These are phyloP conservation scores for Trifolium repens DNA, from an alignment of 306 rosid genomes.

Conservation along the genomic window DNA sequence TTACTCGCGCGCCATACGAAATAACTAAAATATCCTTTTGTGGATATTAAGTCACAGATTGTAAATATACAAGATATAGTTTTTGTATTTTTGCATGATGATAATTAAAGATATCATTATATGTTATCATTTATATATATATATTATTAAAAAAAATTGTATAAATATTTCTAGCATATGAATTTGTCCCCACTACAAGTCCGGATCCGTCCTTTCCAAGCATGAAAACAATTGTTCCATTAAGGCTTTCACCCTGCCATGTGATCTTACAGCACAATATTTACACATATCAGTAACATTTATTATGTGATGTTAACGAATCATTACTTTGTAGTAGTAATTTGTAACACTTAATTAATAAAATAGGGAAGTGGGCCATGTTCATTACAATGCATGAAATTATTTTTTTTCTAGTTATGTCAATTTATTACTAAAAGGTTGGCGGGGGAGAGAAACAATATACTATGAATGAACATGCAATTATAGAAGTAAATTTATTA, in stretches of 20 bases:
- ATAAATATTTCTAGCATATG: too few relatives aligned
- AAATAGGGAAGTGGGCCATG: not conserved
- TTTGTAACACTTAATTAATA: not conserved
- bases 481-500: not conserved
- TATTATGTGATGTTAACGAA: not conserved
- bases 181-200: too few relatives aligned
- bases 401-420: not conserved
- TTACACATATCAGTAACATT: not conserved
- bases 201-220: not conserved
- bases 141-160: too few relatives aligned
- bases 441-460: not conserved
- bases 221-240: not conserved
- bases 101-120: too few relatives aligned
- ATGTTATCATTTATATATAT: too few relatives aligned
- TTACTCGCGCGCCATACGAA: too few relatives aligned
- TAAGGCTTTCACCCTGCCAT: constrained; percentile 6
- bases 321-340: not conserved
- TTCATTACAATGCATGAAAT: not conserved
- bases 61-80: too few relatives aligned
- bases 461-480: not conserved
- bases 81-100: too few relatives aligned
- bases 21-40: too few relatives aligned
- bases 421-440: not conserved
- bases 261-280: not conserved
- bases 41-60: too few relatives aligned